Conservation (phyloP, 2,329 filamentous ascomycete species). For the Calonectria honghensis region DNA sequence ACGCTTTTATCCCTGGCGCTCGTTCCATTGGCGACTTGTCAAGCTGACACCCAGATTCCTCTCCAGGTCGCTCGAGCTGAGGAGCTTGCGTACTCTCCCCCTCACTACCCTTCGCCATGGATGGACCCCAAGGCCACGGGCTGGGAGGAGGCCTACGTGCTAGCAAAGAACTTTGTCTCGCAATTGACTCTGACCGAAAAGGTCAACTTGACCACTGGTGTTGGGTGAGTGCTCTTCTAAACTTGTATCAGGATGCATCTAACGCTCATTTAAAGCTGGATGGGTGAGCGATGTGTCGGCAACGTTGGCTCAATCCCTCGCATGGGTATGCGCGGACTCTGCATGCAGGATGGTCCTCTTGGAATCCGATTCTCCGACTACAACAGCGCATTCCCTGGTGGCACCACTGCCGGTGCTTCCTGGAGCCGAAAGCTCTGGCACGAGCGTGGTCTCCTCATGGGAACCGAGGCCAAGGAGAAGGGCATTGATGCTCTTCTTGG, state of each 20-base stretch:
- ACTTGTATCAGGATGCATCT: conserved; percentile 52
- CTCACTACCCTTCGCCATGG: conserved; percentile 92
- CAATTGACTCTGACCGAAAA: conserved; percentile 91
- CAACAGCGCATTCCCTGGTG: conserved; percentile 87
- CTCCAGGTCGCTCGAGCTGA: conserved; percentile 48
- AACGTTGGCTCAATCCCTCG: conserved; percentile 82
- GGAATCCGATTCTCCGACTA: conserved; percentile 87
- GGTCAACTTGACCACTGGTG: conserved; percentile 95
- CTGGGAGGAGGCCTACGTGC: conserved; percentile 85
- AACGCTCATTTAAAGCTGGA: conserved; percentile 56
- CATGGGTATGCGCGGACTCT: conserved; percentile 83
- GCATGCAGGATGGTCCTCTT: conserved; percentile 89
- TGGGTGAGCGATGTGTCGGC: conserved; percentile 84
- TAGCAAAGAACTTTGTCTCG: conserved; percentile 86
- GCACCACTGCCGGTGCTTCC: conserved; percentile 87
- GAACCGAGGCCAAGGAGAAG: conserved; percentile 81
- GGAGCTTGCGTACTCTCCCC: conserved; percentile 66
- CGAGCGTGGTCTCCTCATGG: conserved; percentile 68
- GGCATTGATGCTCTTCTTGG: conserved; percentile 83
- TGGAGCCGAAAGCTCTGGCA: conserved; percentile 84
- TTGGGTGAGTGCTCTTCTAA: conserved; percentile 75
- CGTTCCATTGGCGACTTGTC: conserved; percentile 33
- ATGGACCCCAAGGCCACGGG: conserved; percentile 81
- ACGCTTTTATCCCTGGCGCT: conserved; percentile 37
- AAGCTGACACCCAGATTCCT: conserved; percentile 50